Percentiles rank a stretch among this genome's conserved stretches.
Evolutionary conservation across 2,329 filamentous ascomycete species (phyloP).

Genomic region (Xylaria hypoxylon): DNA sequence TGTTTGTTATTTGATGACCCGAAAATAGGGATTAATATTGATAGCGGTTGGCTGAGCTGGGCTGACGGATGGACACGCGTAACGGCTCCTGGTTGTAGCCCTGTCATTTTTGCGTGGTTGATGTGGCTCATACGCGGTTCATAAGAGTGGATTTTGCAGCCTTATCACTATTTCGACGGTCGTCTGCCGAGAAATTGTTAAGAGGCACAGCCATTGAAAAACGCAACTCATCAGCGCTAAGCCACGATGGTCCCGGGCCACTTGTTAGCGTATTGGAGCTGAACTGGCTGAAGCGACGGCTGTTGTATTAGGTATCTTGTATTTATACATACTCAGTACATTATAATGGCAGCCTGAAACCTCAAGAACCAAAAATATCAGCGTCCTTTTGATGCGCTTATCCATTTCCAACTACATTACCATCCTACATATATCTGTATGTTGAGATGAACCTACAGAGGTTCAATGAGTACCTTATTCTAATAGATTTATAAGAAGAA

Average conservation of each 20-base stretch:
- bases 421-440: no score
- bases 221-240: slow-evolving; percentile 37
- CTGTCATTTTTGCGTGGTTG: slow-evolving; percentile 20
- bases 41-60: slow-evolving; percentile 29
- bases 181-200: slow-evolving; percentile 18
- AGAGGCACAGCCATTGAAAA: slow-evolving; percentile 32
- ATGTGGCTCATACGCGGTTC: not conserved
- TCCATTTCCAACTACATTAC: no score
- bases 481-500: no score
- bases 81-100: slow-evolving; percentile 8
- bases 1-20: slow-evolving; percentile 30
- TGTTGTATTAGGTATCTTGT: no score
- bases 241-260: slow-evolving; percentile 30
- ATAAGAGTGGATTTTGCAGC: not conserved
- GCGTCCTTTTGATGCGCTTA: no score
- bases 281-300: slow-evolving; percentile 8
- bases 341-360: not conserved
- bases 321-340: no score
- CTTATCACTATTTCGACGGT: slow-evolving; percentile 24
- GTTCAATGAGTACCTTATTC: no score
- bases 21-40: slow-evolving; percentile 20
- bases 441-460: no score
- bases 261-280: slow-evolving; percentile 27
- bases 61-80: slow-evolving; percentile 39
- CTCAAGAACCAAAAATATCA: not conserved